Evolutionary conservation across 2,329 filamentous ascomycete species (phyloP).

Genomic region (Aspergillus flavus): DNA sequence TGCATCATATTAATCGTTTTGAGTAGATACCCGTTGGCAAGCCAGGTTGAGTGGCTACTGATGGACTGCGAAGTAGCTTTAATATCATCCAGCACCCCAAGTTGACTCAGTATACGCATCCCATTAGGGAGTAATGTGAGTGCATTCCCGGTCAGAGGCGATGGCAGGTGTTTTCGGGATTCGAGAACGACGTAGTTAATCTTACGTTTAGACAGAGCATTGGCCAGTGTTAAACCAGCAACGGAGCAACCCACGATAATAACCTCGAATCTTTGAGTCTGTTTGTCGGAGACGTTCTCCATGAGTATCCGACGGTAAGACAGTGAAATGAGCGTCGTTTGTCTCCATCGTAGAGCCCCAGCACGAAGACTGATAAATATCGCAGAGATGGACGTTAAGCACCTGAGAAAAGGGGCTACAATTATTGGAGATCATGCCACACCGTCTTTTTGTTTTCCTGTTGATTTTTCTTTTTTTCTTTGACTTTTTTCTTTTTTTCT

Average conservation of each 20-base stretch:
- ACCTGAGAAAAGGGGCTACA: background rate
- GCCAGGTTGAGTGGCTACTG: background rate
- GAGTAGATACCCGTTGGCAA: background rate
- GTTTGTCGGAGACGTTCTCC: background rate
- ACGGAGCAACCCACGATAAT: background rate
- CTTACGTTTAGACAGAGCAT: background rate
- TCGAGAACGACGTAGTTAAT: background rate
- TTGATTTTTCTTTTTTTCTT: background rate
- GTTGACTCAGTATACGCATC: background rate
- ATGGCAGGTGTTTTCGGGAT: background rate
- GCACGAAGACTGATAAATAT: background rate
- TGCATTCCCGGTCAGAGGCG: background rate
- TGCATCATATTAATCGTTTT: background rate
- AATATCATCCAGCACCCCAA: background rate
- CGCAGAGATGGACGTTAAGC: background rate
- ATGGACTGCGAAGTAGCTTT: background rate
- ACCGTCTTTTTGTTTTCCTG: background rate
- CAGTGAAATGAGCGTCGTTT: background rate
- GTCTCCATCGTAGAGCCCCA: background rate
- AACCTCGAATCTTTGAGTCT: background rate
- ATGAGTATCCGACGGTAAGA: background rate
- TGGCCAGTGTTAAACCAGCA: background rate
- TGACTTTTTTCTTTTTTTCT: too few species aligned
- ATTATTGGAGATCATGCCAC: too few species aligned
- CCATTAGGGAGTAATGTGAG: background rate